Percentiles rank a stretch among this genome's conserved stretches.
Evolutionary conservation across 345 rosid genomes (phyloP).

Genomic region (Hypericum androsaemum): DNA sequence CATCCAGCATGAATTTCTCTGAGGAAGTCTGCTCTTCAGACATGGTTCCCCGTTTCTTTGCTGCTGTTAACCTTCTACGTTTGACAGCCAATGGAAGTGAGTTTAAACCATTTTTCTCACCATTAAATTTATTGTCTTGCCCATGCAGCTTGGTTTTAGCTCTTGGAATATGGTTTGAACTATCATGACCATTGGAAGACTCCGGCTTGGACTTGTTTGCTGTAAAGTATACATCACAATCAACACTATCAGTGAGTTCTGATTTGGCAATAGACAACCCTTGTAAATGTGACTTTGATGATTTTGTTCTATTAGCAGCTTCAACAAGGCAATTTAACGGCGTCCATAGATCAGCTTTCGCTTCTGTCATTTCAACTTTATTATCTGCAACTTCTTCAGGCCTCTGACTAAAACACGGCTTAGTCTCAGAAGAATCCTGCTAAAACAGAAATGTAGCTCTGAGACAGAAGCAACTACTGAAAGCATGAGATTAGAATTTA

Average conservation of each 20-base stretch:
- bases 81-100: no score
- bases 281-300: slow-evolving; percentile 50
- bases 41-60: slow-evolving; percentile 34
- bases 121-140: slow-evolving; percentile 14
- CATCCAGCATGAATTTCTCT: slow-evolving; percentile 34
- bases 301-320: slow-evolving; percentile 80
- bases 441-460: slow-evolving; percentile 1
- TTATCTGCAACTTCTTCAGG: slow-evolving; percentile 29
- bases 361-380: slow-evolving; percentile 45
- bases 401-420: slow-evolving; percentile 25
- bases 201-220: slow-evolving; percentile 27
- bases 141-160: slow-evolving; percentile 47
- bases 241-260: slow-evolving; percentile 29
- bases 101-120: no score
- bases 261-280: slow-evolving; percentile 24
- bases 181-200: slow-evolving; percentile 13
- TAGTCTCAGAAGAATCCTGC: slow-evolving; percentile 53
- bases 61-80: no score
- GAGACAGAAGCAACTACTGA: background rate
- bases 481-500: slow-evolving; percentile 5
- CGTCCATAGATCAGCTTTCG: slow-evolving; percentile 70
- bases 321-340: slow-evolving; percentile 91
- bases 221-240: slow-evolving; percentile 27
- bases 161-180: slow-evolving; percentile 26
- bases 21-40: slow-evolving; percentile 46